phyloP scores from a whole-genome alignment of 2,329 filamentous ascomycete genomes.

The Cylindrodendrum hubeiense region DNA sequence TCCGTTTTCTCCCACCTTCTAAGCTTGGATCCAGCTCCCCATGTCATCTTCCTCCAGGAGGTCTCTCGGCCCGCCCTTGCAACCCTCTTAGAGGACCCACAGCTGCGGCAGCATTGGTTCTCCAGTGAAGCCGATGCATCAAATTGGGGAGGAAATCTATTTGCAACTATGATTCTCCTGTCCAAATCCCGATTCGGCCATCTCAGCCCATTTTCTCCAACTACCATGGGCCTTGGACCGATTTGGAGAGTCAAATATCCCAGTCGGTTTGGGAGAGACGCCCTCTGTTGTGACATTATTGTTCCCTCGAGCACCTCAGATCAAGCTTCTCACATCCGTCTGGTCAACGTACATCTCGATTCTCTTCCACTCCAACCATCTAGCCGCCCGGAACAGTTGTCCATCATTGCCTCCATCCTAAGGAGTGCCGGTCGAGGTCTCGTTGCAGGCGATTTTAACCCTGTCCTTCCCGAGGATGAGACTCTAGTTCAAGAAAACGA shows the following conservation, averaged over 20 bases:
- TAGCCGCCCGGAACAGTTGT: slow-evolving; percentile 47
- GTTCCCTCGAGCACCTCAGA: slow-evolving; percentile 19
- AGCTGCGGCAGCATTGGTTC: slow-evolving; percentile 46
- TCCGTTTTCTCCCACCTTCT: slow-evolving; percentile 46
- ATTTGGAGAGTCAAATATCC: slow-evolving; percentile 49
- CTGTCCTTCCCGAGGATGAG: slow-evolving; percentile 50
- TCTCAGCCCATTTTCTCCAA: not conserved
- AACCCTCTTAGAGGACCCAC: slow-evolving; percentile 39
- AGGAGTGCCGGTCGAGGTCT: slow-evolving; percentile 45
- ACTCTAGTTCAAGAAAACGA: slow-evolving; percentile 46
- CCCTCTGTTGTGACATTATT: slow-evolving; percentile 52
- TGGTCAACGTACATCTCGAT: slow-evolving; percentile 57
- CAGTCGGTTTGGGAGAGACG: slow-evolving; percentile 48
- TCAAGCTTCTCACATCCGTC: slow-evolving; percentile 35
- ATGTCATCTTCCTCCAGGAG: slow-evolving; percentile 26
- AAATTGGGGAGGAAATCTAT: slow-evolving; percentile 39
- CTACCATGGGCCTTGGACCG: slow-evolving; percentile 38
- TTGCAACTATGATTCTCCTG: slow-evolving; percentile 45
- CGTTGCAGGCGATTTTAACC: slow-evolving; percentile 56
- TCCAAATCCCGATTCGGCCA: slow-evolving; percentile 43
- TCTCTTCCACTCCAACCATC: slow-evolving; percentile 46
- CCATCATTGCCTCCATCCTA: slow-evolving; percentile 43
- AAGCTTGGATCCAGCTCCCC: not conserved
- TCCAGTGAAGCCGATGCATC: slow-evolving; percentile 45
- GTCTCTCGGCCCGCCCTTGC: slow-evolving; percentile 37